These are phyloP conservation scores for Hypomontagnella submonticulosa DNA, from an alignment of 495 filamentous ascomycete species.

Conservation along the genomic window DNA sequence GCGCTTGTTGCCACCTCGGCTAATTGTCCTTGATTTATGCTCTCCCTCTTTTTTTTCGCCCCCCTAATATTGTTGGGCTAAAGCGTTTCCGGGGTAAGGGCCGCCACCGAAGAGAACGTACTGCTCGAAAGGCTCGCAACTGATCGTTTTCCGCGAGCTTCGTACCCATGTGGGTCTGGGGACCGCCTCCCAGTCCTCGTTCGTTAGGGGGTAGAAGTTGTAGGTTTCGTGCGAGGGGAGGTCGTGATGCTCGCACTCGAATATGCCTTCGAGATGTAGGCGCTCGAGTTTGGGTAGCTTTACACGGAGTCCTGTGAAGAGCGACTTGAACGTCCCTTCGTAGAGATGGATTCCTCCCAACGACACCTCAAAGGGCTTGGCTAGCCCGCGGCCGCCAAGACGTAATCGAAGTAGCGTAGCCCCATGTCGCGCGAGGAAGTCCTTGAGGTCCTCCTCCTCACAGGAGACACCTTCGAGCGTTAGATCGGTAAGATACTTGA, in stretches of 20 bases:
- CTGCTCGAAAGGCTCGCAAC: slow-evolving; percentile 54
- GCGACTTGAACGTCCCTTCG: slow-evolving; percentile 55
- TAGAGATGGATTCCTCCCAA: slow-evolving; percentile 59
- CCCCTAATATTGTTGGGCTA: slow-evolving; percentile 35
- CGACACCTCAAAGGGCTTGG: slow-evolving; percentile 52
- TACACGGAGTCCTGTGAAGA: slow-evolving; percentile 53
- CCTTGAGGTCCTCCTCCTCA: slow-evolving; percentile 57
- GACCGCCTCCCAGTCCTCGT: slow-evolving; percentile 55
- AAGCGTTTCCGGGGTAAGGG: slow-evolving; percentile 47
- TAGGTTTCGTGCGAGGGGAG: slow-evolving; percentile 54
- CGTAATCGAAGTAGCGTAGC: slow-evolving; percentile 55
- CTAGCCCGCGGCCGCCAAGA: slow-evolving; percentile 58
- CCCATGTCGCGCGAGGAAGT: slow-evolving; percentile 55
- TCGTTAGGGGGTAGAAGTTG: slow-evolving; percentile 56
- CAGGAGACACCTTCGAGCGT: slow-evolving; percentile 57
- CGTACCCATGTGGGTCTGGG: slow-evolving; percentile 39
- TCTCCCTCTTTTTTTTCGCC: neutral
- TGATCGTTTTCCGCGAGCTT: slow-evolving; percentile 52
- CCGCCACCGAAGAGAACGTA: slow-evolving; percentile 57
- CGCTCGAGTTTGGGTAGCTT: slow-evolving; percentile 52
- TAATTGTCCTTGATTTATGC: too few relatives aligned
- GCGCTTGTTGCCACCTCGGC: neutral
- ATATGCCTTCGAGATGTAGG: slow-evolving; percentile 59
- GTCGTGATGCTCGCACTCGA: slow-evolving; percentile 54
- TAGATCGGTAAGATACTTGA: slow-evolving; percentile 53